phyloP scores from a whole-genome alignment of 441 rosid genomes.

The Iberis amara region DNA sequence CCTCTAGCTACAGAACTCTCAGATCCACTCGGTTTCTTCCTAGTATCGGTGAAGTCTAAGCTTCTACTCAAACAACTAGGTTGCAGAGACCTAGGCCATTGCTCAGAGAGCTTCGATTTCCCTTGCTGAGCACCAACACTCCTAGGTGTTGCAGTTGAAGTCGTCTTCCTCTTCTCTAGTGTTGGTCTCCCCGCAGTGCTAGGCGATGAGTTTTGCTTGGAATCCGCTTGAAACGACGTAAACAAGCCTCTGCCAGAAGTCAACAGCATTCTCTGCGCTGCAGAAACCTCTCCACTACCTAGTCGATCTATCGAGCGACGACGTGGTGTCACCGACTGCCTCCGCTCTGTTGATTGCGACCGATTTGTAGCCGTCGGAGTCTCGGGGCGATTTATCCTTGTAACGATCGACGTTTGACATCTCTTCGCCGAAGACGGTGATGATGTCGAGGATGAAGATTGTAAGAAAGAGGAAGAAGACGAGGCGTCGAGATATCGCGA shows the following conservation, averaged over 20 bases:
- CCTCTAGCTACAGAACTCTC: slow-evolving; percentile 47
- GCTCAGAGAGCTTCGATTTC: slow-evolving; percentile 54
- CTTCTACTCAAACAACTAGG: slow-evolving; percentile 53
- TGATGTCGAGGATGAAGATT: not conserved
- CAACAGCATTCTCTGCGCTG: slow-evolving; percentile 58
- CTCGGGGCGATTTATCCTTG: slow-evolving; percentile 37
- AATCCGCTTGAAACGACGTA: slow-evolving; percentile 73
- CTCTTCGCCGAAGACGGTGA: slow-evolving; percentile 31
- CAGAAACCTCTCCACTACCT: slow-evolving; percentile 35
- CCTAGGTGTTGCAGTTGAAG: slow-evolving; percentile 28
- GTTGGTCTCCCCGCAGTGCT: slow-evolving; percentile 42
- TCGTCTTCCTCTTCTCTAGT: slow-evolving; percentile 55
- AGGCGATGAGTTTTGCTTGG: slow-evolving; percentile 54
- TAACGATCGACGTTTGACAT: slow-evolving; percentile 42
- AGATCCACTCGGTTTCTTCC: slow-evolving; percentile 48
- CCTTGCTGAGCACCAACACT: slow-evolving; percentile 34
- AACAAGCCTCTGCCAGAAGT: slow-evolving; percentile 74
- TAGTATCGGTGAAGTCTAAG: slow-evolving; percentile 48
- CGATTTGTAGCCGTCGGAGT: slow-evolving; percentile 40
- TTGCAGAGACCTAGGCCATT: slow-evolving; percentile 57
- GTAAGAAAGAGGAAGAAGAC: slow-evolving; percentile 7
- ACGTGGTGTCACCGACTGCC: slow-evolving; percentile 46
- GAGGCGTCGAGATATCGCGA: slow-evolving; percentile 29
- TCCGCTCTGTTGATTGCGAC: slow-evolving; percentile 59
- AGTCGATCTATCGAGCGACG: slow-evolving; percentile 39